These are phyloP conservation scores for Thelephora ganbajun DNA, from an alignment of 768 basidiomycete genomes.

Conservation along the genomic window DNA sequence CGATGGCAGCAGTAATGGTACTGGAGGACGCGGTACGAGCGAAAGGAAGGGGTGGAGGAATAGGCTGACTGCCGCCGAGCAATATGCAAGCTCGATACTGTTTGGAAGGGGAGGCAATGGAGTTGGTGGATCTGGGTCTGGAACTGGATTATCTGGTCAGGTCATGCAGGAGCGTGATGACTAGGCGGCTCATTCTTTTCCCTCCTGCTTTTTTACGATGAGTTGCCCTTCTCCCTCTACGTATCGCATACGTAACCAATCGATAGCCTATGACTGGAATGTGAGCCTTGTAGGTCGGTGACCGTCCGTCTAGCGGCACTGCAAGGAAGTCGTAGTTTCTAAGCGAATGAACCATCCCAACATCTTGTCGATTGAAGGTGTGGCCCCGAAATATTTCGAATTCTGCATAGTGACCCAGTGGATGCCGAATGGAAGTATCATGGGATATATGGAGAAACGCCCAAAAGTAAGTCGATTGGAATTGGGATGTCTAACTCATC, in stretches of 20 bases:
- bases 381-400: no score
- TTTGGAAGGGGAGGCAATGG: constrained; percentile 36
- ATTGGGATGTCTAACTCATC: no score
- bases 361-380: neutral
- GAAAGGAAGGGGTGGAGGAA: constrained; percentile 50
- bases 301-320: neutral
- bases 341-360: neutral
- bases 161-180: no score
- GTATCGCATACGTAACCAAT: no score
- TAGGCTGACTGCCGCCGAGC: constrained; percentile 56
- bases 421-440: constrained; percentile 1
- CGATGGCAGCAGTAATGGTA: constrained; percentile 7
- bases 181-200: no score
- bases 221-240: no score
- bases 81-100: constrained; percentile 49
- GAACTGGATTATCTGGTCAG: constrained; percentile 1
- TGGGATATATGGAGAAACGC: neutral
- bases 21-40: constrained; percentile 16
- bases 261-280: no score
- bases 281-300: no score
- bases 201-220: no score
- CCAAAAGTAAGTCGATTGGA: no score
- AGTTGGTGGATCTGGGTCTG: constrained; percentile 8
- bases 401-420: constrained; percentile 3
- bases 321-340: neutral